These are phyloP conservation scores for Alternaria panax DNA, from an alignment of 2,329 filamentous ascomycete genomes.

Conservation along the genomic window DNA sequence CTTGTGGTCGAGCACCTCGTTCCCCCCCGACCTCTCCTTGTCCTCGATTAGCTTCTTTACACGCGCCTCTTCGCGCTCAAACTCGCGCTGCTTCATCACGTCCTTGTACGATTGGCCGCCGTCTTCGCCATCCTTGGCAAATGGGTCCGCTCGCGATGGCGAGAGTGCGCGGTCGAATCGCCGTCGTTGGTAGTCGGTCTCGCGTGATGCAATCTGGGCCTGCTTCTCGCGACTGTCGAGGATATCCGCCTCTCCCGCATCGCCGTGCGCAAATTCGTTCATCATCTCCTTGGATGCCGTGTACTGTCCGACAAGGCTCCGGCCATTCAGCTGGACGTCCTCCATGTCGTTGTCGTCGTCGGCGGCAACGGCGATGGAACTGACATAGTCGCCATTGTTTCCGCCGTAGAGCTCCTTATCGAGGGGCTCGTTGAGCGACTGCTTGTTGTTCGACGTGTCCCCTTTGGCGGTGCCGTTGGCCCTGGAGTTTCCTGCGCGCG, in stretches of 20 bases:
- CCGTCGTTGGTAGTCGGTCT: constrained; percentile 97
- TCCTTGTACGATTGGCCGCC: constrained; percentile 86
- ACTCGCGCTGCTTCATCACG: constrained; percentile 86
- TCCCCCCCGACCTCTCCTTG: constrained; percentile 68
- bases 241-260: constrained; percentile 91
- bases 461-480: constrained; percentile 79
- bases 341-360: constrained; percentile 82
- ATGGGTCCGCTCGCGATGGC: constrained; percentile 84
- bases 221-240: constrained; percentile 86
- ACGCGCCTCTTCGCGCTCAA: constrained; percentile 92
- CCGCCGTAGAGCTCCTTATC: constrained; percentile 84
- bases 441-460: constrained; percentile 86
- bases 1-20: constrained; percentile 70
- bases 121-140: constrained; percentile 75
- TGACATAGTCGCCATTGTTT: constrained; percentile 81
- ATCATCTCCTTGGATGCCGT: constrained; percentile 92
- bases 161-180: constrained; percentile 85
- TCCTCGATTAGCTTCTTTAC: constrained; percentile 82
- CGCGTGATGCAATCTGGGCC: constrained; percentile 87
- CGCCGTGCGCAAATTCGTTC: constrained; percentile 89
- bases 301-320: constrained; percentile 90
- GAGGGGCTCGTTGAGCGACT: constrained; percentile 86
- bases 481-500: constrained; percentile 68
- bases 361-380: constrained; percentile 80
- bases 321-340: constrained; percentile 69